These are phyloP conservation scores for Lactarius sanguifluus DNA, from an alignment of 768 basidiomycete species.

Conservation along the genomic window DNA sequence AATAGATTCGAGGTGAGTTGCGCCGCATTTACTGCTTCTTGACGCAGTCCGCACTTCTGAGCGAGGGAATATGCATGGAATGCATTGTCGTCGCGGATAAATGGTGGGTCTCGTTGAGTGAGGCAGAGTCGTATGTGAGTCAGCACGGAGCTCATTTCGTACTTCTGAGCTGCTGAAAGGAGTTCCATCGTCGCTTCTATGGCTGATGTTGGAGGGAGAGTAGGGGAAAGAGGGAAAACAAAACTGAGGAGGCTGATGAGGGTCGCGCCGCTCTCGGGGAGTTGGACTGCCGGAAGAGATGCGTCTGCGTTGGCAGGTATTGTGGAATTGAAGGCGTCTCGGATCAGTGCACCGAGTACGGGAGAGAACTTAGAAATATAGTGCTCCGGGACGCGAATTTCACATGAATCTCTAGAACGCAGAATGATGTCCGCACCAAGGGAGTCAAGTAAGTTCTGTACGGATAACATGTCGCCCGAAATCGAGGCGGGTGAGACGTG, in stretches of 20 bases:
- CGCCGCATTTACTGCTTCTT: constrained; percentile 5
- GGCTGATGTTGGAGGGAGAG: not conserved
- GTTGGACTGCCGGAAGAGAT: not conserved
- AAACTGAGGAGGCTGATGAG: constrained; percentile 12
- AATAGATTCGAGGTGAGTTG: not conserved
- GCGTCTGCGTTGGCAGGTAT: not conserved
- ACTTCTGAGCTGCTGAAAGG: constrained; percentile 16
- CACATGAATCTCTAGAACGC: constrained; percentile 42
- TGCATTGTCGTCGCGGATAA: not conserved
- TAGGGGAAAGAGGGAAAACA: not conserved
- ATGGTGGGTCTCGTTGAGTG: not conserved
- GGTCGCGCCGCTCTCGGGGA: not conserved
- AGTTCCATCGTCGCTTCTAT: constrained; percentile 10
- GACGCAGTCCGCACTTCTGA: constrained; percentile 8
- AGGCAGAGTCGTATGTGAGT: constrained; percentile 6
- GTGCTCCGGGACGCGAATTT: constrained; percentile 45
- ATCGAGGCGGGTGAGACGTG: too few species aligned
- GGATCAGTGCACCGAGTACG: constrained; percentile 35
- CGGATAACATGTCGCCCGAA: not conserved
- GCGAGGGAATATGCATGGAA: constrained; percentile 6
- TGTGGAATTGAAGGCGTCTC: constrained; percentile 25
- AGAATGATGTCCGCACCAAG: constrained; percentile 45
- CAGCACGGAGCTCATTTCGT: constrained; percentile 7
- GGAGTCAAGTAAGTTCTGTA: constrained; percentile 39
- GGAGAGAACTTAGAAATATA: constrained; percentile 45